Percentiles rank a stretch among this genome's conserved stretches.
phyloP scores from a whole-genome alignment of 768 basidiomycete genomes.

The Royoungia palumana region DNA sequence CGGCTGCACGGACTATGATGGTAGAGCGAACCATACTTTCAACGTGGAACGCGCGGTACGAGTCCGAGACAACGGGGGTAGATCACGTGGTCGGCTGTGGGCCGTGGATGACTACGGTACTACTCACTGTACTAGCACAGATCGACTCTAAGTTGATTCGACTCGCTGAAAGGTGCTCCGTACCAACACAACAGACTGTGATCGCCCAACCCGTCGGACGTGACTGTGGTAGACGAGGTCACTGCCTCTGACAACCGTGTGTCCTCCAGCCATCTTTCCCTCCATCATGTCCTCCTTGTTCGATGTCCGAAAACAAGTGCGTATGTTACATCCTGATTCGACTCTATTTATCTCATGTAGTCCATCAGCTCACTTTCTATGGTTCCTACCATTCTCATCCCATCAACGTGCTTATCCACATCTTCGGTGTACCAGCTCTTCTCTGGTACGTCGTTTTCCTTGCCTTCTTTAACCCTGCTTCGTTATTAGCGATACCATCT shows the following conservation, averaged over 20 bases:
- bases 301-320: conserved; percentile 70
- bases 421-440: conserved; percentile 80
- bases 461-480: conserved; percentile 7
- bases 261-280: no score
- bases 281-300: conserved; percentile 44
- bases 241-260: no score
- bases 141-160: no score
- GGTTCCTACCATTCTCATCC: conserved; percentile 88
- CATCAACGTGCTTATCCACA: conserved; percentile 80
- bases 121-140: no score
- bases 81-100: conserved; percentile 15
- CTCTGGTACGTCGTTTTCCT: conserved; percentile 55
- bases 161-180: no score
- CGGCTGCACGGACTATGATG: conserved; percentile 78
- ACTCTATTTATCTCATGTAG: conserved; percentile 3
- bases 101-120: no score
- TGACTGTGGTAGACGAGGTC: no score
- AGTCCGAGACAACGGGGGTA: neutral
- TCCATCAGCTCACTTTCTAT: conserved; percentile 79
- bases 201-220: no score
- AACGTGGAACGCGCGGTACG: neutral
- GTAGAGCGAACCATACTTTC: conserved; percentile 79
- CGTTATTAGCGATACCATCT: conserved; percentile 2
- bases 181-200: no score
- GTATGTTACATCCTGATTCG: conserved; percentile 10